These are phyloP conservation scores for Alternaria gansuensis DNA, from an alignment of 2,329 filamentous ascomycete species.

Conservation along the genomic window DNA sequence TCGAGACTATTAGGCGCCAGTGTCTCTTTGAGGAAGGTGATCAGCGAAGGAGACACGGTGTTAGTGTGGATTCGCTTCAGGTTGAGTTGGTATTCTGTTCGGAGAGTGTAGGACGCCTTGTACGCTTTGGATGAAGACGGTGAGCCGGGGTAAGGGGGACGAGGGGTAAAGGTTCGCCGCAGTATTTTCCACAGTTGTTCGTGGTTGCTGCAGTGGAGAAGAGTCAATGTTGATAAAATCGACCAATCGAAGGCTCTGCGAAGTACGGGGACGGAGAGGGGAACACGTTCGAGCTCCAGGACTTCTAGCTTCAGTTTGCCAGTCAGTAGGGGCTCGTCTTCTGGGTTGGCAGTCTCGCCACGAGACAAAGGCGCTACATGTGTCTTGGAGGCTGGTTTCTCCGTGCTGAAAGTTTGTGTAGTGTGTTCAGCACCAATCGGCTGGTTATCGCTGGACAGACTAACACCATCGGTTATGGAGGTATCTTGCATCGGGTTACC, in stretches of 20 bases:
- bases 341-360: constrained; percentile 3
- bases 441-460: constrained; percentile 33
- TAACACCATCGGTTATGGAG: constrained; percentile 38
- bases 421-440: constrained; percentile 24
- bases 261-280: constrained; percentile 75
- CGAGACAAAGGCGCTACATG: constrained; percentile 8
- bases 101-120: constrained; percentile 52
- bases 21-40: constrained; percentile 79
- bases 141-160: constrained; percentile 44
- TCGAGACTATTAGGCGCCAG: constrained; percentile 82
- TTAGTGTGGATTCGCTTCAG: constrained; percentile 81
- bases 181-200: constrained; percentile 79
- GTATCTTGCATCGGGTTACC: constrained; percentile 39
- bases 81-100: constrained; percentile 60
- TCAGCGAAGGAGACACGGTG: constrained; percentile 71
- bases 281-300: constrained; percentile 77
- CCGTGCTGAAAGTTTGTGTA: constrained; percentile 14
- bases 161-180: constrained; percentile 62
- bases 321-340: constrained; percentile 56
- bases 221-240: constrained; percentile 73
- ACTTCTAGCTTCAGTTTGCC: constrained; percentile 72
- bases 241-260: constrained; percentile 78
- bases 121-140: constrained; percentile 50
- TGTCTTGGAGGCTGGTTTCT: constrained; percentile 14
- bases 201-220: constrained; percentile 76